Base-by-base conservation (phyloP, 1,284 basidiomycete genomes). In the Ustilago shanxiensis region DNA sequence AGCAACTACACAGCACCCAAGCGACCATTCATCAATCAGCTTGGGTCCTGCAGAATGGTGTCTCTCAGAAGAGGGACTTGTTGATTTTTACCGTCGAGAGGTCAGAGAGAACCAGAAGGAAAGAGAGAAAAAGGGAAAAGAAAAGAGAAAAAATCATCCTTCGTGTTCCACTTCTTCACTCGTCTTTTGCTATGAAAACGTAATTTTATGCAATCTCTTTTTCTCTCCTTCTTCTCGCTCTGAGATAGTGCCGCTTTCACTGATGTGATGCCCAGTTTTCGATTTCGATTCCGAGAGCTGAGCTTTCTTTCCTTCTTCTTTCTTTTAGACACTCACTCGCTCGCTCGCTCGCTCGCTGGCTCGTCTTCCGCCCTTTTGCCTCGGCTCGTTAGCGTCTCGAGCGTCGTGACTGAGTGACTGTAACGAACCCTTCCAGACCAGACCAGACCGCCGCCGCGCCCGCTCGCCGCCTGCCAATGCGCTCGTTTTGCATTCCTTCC, bases 241-340 rank as follows among this genome's bases (percentile, higher is more conserved):
- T 35, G n/a, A n/a, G n/a, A n/a, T n/a, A n/a, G 31, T n/a, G 22
- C 33, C 22, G n/a, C 50, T 1, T 1, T 7, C 51, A 14, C 35
- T 24, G 33, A 33, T 54, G 20, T 54, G 9, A 2, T 52, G 50
- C 50, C 50, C 29, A 49, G 24, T 26, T 11, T 28, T 45, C 49
- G 22, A 26, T 7, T 29, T 50, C 49, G 24, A 29, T 53, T 35
- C n/a, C 31, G 51, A 53, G 35, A 31, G 52, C 52, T 54, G 52
- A 54, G 52, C 52, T 54, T 39, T 26, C 35, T 39, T 35, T 24
- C 11, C 31, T 33, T 33, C 11, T n/a, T n/a, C n/a, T n/a, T n/a
- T n/a, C n/a, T n/a, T n/a, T n/a, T n/a, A n/a, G n/a, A n/a, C n/a
- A n/a, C n/a, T n/a, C n/a, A n/a, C n/a, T n/a, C n/a, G n/a, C n/a